Evolutionary conservation across 1,284 basidiomycete species (phyloP), one percentile per base, ranked within the genome.

Genomic region (Papiliotrema fonsecae): DNA sequence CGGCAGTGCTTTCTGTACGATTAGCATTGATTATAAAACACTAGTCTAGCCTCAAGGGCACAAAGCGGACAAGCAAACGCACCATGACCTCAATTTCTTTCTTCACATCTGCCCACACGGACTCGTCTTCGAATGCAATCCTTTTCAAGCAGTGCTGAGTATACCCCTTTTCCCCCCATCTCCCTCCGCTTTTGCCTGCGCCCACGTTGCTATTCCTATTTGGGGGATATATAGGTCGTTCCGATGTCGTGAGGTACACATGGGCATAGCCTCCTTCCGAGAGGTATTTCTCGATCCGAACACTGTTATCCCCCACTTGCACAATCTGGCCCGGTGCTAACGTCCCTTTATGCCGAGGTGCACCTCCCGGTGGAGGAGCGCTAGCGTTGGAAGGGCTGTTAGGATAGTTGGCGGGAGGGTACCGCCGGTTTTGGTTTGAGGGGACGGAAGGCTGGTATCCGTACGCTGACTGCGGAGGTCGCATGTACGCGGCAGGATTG

Each of bases 21-120:
- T 7, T 10, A 16, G 19, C 11, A 24, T 22, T n/a, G n/a, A 28
- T 43, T n/a, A n/a, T n/a, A n/a, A n/a, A n/a, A n/a, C n/a, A n/a
- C n/a, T n/a, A n/a, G n/a, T n/a, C n/a, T n/a, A n/a, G n/a, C n/a
- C n/a, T n/a, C n/a, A n/a, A n/a, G n/a, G n/a, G n/a, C n/a, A n/a
- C n/a, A n/a, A n/a, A n/a, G n/a, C n/a, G n/a, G n/a, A n/a, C n/a
- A 19, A 18, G 4, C 9, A n/a, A 38, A 78, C 85, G 63, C 64
- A 93, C 93, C 91, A 98, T 97, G 56, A 97, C 88, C 65, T 97
- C 92, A 37, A 99, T 96, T 75, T 99, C 96, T 73, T 88, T 91
- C 77, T 90, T 88, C 42, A 98, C 94, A 65, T 93, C 90, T n/a
- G 84, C 82, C 52, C 98, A 82, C 76, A 93, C 88, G 25, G 80